Base-by-base conservation (phyloP, 2,329 filamentous ascomycete species). In the Fusarium succisae region DNA sequence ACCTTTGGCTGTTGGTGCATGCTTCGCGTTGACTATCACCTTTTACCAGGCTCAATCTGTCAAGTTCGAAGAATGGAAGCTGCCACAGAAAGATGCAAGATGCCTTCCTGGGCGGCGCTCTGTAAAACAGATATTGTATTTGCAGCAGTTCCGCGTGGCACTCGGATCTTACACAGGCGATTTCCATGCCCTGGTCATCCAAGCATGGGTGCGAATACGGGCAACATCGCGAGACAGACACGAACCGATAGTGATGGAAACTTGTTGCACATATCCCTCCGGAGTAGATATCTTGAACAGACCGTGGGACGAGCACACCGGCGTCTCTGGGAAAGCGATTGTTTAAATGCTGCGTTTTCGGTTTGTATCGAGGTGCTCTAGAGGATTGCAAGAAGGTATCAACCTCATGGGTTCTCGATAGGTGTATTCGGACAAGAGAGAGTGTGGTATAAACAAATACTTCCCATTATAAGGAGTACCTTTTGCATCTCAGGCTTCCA, bases 131-230 rank as follows among this genome's bases (percentile, higher is more conserved):
- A 54, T 37, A 64, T 41, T 43, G 28, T 59, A 61, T 48, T 47
- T 66, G 48, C 50, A 38, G 53, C 20, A 44, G 22, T 18, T 44
- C 32, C 41, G 54, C 41, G 63, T 72, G 58, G 57, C 60, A 70
- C 66, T 70, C 66, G 68, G 28, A 70, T 66, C 63, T 43, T 45
- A 60, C 48, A 45, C 44, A 44, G 48, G 50, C 56, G 32, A 60
- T 24, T 61, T 57, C 48, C 48, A 58, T 74, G 45, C 57, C 64
- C 53, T 50, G 51, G 63, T 64, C 55, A 53, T 41, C 61, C 48
- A 62, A 66, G 63, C 30, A 45, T 64, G n/a, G 54, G 75, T 76
- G 70, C 72, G 67, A 76, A 74, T 76, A 75, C 75, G 74, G 71
- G 47, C 24, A 50, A 38, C 32, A 69, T 72, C 43, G 72, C 63